A percentile compares a stretch with the other conserved stretches of the same genome.
Conservation (phyloP, 805 yeast species). For the Candida oleophila region DNA sequence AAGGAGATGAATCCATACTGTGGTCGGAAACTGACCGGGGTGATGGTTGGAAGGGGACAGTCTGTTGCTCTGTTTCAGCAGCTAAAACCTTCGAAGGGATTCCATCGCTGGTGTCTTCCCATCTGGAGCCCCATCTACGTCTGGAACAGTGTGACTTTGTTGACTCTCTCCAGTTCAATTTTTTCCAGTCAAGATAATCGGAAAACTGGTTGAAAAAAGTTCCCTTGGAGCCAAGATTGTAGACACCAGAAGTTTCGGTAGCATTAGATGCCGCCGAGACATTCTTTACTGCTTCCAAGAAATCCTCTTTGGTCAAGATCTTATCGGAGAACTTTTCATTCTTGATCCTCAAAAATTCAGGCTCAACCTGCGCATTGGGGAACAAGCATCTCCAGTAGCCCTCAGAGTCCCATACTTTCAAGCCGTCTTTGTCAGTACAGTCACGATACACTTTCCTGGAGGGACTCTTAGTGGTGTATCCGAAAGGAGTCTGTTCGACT, state of each 20-base stretch:
- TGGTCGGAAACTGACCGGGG: background rate
- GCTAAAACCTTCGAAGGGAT: background rate
- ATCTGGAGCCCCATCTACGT: background rate
- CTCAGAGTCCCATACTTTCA: conserved; percentile 75
- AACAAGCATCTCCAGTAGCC: conserved; percentile 93
- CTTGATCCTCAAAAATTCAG: conserved; percentile 28
- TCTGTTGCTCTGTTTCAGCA: background rate
- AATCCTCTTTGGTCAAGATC: conserved; percentile 58
- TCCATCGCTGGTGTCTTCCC: background rate
- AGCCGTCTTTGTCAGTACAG: conserved; percentile 66
- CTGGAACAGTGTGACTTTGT: background rate
- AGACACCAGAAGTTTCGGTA: conserved; percentile 13
- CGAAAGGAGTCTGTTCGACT: conserved; percentile 35
- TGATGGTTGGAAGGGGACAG: background rate
- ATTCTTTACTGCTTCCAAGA: conserved; percentile 32
- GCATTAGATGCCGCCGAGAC: background rate
- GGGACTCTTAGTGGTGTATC: conserved; percentile 58
- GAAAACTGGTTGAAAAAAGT: conserved; percentile 63
- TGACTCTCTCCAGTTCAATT: conserved; percentile 13
- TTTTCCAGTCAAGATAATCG: conserved; percentile 66
- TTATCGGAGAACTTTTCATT: conserved; percentile 21
- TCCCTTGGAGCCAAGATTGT: conserved; percentile 51
- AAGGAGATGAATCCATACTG: background rate
- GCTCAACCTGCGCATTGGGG: conserved; percentile 49
- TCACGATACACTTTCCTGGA: conserved; percentile 54